Conservation (phyloP, 2,329 filamentous ascomycete species). For the Geosmithia flava region DNA sequence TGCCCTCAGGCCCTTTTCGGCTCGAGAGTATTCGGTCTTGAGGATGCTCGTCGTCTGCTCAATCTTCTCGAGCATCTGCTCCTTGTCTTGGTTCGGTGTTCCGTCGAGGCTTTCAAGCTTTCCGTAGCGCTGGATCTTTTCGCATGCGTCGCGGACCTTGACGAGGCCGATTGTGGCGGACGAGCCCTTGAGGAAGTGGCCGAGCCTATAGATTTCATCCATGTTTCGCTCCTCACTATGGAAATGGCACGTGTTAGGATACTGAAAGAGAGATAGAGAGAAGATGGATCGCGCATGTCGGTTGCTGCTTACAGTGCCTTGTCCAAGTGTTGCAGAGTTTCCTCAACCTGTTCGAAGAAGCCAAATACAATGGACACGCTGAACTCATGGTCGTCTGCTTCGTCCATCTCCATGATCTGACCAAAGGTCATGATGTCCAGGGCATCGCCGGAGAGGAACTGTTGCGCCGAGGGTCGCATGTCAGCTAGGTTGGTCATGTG, state of each 20-base stretch:
- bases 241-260: neutral
- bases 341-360: constrained; percentile 84
- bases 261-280: neutral
- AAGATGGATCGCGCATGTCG: neutral
- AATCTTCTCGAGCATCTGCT: constrained; percentile 58
- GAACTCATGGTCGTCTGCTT: constrained; percentile 81
- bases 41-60: constrained; percentile 56
- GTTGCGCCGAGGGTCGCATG: neutral
- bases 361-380: constrained; percentile 78
- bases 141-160: constrained; percentile 86
- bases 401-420: constrained; percentile 98
- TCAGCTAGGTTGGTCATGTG: neutral
- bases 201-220: constrained; percentile 64
- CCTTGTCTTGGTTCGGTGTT: constrained; percentile 49
- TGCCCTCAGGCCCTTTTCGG: constrained; percentile 54
- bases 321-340: constrained; percentile 81
- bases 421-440: constrained; percentile 75
- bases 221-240: constrained; percentile 57
- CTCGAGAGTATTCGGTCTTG: constrained; percentile 65
- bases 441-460: constrained; percentile 10
- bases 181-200: constrained; percentile 95
- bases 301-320: constrained; percentile 54
- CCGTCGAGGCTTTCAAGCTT: constrained; percentile 72
- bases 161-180: constrained; percentile 85
- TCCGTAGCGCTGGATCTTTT: constrained; percentile 92